phyloP scores from a whole-genome alignment of 2,329 filamentous ascomycete genomes.

The Ophioceras dolichostomum region DNA sequence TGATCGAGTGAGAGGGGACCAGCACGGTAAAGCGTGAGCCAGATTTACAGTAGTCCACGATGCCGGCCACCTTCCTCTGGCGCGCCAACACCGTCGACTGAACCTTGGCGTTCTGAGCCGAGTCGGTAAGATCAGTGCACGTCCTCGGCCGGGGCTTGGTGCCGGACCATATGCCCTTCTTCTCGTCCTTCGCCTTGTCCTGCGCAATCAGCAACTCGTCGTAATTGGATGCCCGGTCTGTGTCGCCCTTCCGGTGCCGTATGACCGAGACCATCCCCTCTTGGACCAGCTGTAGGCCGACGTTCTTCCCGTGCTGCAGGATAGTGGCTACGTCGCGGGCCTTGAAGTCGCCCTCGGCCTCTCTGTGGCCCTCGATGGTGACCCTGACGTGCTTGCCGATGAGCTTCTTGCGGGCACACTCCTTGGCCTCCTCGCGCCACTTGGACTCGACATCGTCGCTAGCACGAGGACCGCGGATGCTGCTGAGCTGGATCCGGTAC shows the following conservation, averaged over 20 bases:
- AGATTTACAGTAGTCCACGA: slow-evolving; percentile 98
- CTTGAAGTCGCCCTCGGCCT: slow-evolving; percentile 81
- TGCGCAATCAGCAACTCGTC: slow-evolving; percentile 76
- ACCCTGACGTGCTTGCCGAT: slow-evolving; percentile 95
- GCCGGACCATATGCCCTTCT: slow-evolving; percentile 89
- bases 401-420: slow-evolving; percentile 83
- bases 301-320: slow-evolving; percentile 71
- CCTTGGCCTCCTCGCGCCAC: slow-evolving; percentile 88
- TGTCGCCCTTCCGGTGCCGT: slow-evolving; percentile 87
- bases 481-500: slow-evolving; percentile 65
- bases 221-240: slow-evolving; percentile 87
- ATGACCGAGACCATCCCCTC: slow-evolving; percentile 90
- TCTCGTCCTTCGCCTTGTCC: slow-evolving; percentile 70
- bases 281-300: slow-evolving; percentile 77
- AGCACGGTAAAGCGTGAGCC: slow-evolving; percentile 88
- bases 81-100: slow-evolving; percentile 78
- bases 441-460: slow-evolving; percentile 78
- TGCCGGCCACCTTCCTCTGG: slow-evolving; percentile 81
- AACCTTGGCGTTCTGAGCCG: slow-evolving; percentile 87
- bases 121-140: slow-evolving; percentile 85
- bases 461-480: slow-evolving; percentile 82
- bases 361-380: slow-evolving; percentile 79
- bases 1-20: slow-evolving; percentile 83
- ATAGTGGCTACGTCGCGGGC: slow-evolving; percentile 91
- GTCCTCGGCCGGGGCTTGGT: slow-evolving; percentile 76